These are phyloP conservation scores for Scytalidium lignicola DNA, from an alignment of 2,329 filamentous ascomycete species.

Conservation along the genomic window DNA sequence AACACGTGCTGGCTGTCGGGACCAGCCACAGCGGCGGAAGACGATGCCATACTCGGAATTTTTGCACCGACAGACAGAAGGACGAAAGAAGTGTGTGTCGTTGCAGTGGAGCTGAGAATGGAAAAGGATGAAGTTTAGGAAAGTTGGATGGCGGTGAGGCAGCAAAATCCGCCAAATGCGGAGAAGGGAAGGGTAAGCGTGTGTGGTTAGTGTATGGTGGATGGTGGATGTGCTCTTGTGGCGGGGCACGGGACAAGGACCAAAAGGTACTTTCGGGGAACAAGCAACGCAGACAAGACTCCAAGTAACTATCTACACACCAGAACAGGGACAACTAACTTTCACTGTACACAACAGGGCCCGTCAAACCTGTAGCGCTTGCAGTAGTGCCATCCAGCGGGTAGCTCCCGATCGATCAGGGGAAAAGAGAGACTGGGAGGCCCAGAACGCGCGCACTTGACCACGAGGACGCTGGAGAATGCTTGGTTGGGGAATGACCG, in stretches of 20 bases:
- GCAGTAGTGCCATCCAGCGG: not conserved
- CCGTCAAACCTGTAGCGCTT: not conserved
- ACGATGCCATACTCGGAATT: slow-evolving; percentile 10
- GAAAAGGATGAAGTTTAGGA: not conserved
- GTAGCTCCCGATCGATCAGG: not conserved
- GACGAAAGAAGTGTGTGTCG: not conserved
- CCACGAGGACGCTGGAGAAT: not conserved
- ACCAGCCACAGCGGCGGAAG: slow-evolving; percentile 3
- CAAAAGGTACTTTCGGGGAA: too few species aligned
- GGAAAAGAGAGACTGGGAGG: not conserved
- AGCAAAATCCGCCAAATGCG: not conserved
- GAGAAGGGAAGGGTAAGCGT: not conserved
- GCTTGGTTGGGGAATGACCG: not conserved
- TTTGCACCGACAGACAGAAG: not conserved
- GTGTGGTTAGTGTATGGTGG: too few species aligned
- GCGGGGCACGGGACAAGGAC: too few species aligned
- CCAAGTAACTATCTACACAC: not conserved
- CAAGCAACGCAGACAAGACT: too few species aligned
- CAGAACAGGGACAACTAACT: not conserved
- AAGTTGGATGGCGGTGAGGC: not conserved
- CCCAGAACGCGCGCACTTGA: not conserved
- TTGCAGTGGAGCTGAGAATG: not conserved
- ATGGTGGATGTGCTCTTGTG: too few species aligned
- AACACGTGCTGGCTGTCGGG: slow-evolving; percentile 15
- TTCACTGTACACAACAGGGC: not conserved